These are phyloP conservation scores for Aegilops speltoides DNA, from an alignment of 176 grass and related monocot species.

Conservation along the genomic window DNA sequence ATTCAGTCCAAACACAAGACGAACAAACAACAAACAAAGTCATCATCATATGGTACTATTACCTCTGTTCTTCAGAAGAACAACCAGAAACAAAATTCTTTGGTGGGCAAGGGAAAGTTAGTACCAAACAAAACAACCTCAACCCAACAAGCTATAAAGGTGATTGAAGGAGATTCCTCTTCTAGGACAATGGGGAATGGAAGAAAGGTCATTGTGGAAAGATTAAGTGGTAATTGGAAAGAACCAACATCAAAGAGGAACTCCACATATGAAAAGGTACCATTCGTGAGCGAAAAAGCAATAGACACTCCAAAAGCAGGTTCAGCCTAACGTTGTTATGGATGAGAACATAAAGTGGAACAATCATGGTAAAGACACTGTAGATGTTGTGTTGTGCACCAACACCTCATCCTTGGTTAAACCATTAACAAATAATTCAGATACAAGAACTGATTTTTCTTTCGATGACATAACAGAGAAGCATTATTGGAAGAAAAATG, in stretches of 20 bases:
- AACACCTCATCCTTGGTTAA: conserved; percentile 77
- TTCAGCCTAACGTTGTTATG: conserved; percentile 62
- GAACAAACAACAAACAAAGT: conserved; percentile 68
- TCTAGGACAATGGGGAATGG: conserved; percentile 57
- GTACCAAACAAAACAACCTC: conserved; percentile 43
- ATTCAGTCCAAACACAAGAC: conserved; percentile 52
- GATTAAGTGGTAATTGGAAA: conserved; percentile 47
- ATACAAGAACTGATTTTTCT: conserved; percentile 29
- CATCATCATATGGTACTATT: conserved; percentile 34
- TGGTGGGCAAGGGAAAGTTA: conserved; percentile 47
- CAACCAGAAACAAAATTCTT: conserved; percentile 91
- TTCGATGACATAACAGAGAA: conserved; percentile 37
- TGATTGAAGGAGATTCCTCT: conserved; percentile 50
- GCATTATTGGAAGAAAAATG: conserved; percentile 34
- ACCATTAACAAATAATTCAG: conserved; percentile 38
- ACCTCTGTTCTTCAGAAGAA: conserved; percentile 70
- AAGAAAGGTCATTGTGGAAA: conserved; percentile 51
- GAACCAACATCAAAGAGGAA: conserved; percentile 50
- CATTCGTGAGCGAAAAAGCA: conserved; percentile 40
- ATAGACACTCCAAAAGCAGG: conserved; percentile 32
- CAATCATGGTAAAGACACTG: conserved; percentile 47
- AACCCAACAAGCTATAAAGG: conserved; percentile 65
- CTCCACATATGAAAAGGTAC: conserved; percentile 52
- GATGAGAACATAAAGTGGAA: conserved; percentile 65
- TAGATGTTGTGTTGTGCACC: conserved; percentile 88